phyloP scores from a whole-genome alignment of 2,329 filamentous ascomycete genomes.

The Pseudofabraea citricarpa region DNA sequence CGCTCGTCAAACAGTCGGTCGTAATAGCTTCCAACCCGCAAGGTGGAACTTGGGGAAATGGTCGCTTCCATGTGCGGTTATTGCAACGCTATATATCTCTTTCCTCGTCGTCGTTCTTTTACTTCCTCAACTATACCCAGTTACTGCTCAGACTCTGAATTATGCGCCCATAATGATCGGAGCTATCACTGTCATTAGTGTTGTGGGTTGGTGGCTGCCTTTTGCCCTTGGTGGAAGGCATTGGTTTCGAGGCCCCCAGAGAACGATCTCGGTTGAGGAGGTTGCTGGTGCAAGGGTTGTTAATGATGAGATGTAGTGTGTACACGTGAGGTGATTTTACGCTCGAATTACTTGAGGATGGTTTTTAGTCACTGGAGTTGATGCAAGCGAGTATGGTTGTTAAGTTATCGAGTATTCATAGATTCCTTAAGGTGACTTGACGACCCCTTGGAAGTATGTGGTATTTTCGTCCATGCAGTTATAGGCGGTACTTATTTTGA shows the following conservation, averaged over 20 bases:
- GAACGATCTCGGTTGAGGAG: conserved; percentile 29
- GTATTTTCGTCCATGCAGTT: too few species aligned
- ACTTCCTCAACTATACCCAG: conserved; percentile 33
- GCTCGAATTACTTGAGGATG: too few species aligned
- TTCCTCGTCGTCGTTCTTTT: conserved; percentile 32
- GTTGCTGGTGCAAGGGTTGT: conserved; percentile 6
- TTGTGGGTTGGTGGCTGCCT: conserved; percentile 32
- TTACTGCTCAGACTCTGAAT: conserved; percentile 31
- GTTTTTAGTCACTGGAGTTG: too few species aligned
- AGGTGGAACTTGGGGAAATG: conserved; percentile 30
- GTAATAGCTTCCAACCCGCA: conserved; percentile 21
- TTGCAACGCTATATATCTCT: conserved; percentile 29
- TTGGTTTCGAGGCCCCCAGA: conserved; percentile 34
- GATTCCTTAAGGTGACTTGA: too few species aligned
- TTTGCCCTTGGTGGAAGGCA: conserved; percentile 28
- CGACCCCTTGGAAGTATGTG: too few species aligned
- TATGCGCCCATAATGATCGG: conserved; percentile 35
- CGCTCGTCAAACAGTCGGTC: conserved; percentile 32
- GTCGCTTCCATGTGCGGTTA: conserved; percentile 21
- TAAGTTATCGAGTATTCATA: too few species aligned
- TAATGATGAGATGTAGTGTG: too few species aligned
- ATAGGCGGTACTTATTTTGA: too few species aligned
- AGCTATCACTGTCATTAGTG: conserved; percentile 29
- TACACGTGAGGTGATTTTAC: too few species aligned
- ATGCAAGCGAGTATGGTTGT: too few species aligned